A percentile compares a stretch with the other conserved stretches of the same genome.
These are phyloP conservation scores for Dactylis glomerata DNA, from an alignment of 176 grass and related monocot species.

Conservation along the genomic window DNA sequence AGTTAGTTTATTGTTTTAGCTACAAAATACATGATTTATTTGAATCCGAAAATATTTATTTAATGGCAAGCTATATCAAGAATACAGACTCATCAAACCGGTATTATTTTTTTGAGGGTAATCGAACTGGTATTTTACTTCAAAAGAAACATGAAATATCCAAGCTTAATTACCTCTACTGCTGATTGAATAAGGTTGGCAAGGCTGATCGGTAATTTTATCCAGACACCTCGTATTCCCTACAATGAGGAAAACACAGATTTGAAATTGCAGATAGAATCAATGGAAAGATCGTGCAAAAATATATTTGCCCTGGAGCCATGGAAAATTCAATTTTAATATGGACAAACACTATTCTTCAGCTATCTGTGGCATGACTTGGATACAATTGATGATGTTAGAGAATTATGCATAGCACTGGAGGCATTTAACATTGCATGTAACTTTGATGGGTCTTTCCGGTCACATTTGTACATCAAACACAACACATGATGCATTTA, in stretches of 20 bases:
- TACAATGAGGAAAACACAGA: slow-evolving; percentile 29
- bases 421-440: neutral
- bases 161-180: slow-evolving; percentile 73
- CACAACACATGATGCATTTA: neutral
- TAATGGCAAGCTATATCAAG: neutral
- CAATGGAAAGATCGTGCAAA: neutral
- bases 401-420: neutral
- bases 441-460: neutral
- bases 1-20: neutral
- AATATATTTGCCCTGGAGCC: neutral
- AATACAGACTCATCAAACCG: neutral
- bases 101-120: too few relatives aligned
- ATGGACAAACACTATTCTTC: neutral
- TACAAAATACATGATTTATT: neutral
- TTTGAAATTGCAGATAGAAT: neutral
- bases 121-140: neutral
- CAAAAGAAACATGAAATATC: neutral
- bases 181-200: slow-evolving; percentile 77
- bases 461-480: neutral
- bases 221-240: slow-evolving; percentile 91
- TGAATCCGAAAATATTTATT: neutral
- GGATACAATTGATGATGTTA: neutral
- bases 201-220: slow-evolving; percentile 83
- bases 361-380: neutral
- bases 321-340: neutral